Evolutionary conservation across 768 basidiomycete species (phyloP), one percentile per base, ranked within the genome.

Genomic region (Chalciporus pseudorubinellus): DNA sequence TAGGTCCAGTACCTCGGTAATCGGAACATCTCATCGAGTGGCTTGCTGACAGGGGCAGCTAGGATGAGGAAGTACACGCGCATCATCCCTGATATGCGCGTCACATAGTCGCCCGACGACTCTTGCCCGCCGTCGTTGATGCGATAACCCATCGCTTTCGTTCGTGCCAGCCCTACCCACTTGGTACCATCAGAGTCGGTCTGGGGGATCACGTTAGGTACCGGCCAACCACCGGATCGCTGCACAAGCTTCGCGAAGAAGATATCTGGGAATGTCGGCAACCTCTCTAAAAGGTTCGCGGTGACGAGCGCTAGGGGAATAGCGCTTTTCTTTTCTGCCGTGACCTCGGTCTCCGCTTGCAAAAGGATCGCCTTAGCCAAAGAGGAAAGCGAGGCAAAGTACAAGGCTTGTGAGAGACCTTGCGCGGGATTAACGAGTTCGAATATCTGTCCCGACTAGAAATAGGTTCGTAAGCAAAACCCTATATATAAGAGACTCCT

Each of bases 311-410:
- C 91, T 20, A 99, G 79, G 0, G 95, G 95, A 33, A 78, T 75
- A 0, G 93, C 94, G 20, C 88, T 87, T 26, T 84, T 83, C 61
- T 88, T 84, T 69, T 95, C 90, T 3, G 94, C 93, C 1, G 88
- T 83, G 9, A 95, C 90, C 69, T 98, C 95, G 0, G 85, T 88
- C 72, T 97, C 94, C 16, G 94, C 94, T 72, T 98, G 95, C 29
- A 89, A 77, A 39, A 98, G 77, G 53, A 98, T 85, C 16, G 84
- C 75, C 65, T 98, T 98, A 42, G 92, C 76, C 36, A 98, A 80
- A n/a, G 93, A 87, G 19, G 90, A 94, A 40, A 95, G 80, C 19
- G 87, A 77, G 44, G 92, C 89, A 42, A 76, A 67, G 65, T 93
- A 95, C 47, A 89, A 71, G n/a, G 65, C 57, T 33, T 58, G 55